Evolutionary conservation across 306 rosid species (phyloP), one percentile per base, ranked within the genome.

Genomic region (Elaeagnus macrophylla): DNA sequence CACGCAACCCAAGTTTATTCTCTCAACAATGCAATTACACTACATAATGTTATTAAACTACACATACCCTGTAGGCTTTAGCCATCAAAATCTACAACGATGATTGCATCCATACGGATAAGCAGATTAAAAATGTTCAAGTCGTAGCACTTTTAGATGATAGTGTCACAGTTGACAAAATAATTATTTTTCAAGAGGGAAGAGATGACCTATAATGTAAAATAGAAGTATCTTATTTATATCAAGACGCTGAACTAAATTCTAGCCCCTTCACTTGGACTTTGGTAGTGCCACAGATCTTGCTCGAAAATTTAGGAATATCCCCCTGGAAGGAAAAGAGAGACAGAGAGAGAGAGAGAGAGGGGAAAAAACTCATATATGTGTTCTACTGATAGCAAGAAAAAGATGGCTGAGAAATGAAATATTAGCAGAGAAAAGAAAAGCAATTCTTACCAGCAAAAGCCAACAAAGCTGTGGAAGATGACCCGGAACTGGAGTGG

Each of bases 401-500:
- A 18, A 25, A 12, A 57, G 62, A 36, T 54, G 62, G 42, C 48
- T 51, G 54, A 5, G 9, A 1, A 10, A 11, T 50, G 10, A 56
- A 37, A 52, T 1, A 44, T 20, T 12, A 0, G 11, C 32, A 25
- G 12, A 11, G 38, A 25, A 25, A 25, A 25, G 11, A 7, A 32
- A 25, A 25, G 32, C 2, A 25, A 25, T 25, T 25, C 4, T 25
- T 81, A 91, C 97, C 97, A 91, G 86, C 75, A 40, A 63, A 91
- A 86, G 20, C 84, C 96, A 45, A 80, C 56, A 35, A 86, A 62
- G 75, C 86, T 86, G 53, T 86, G 89, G 78, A 91, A 77, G 62
- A 91, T 54, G 41, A 86, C 97, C 0, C 96, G 95, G 67, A 84
- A 67, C 62, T 91, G 95, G 60, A 91, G 88, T 2, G 96, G 97